Base-by-base conservation (phyloP, 257 asterid genomes). In the Leonotis leonurus region DNA sequence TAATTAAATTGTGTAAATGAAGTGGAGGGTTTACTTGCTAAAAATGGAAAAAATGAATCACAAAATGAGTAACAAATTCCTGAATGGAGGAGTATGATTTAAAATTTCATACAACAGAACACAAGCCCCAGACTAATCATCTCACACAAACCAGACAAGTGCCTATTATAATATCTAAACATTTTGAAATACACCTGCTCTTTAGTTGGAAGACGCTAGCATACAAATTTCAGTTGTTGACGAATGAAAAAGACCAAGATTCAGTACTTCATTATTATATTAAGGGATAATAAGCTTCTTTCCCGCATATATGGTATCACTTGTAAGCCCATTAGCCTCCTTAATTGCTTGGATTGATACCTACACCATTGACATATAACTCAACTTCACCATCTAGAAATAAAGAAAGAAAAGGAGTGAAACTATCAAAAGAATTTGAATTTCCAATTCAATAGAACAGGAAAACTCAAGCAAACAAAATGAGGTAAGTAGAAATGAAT, bases 271-370 rank as follows among this genome's bases (percentile, higher is more conserved):
- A 2, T 13, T 32, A 57, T 29, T 4, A 4, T 45, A 12, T 33
- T 29, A 68, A 5, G 79, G 79, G 39, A 74, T 70, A 21, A 59
- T 45, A 51, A 74, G 75, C 59, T 74, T 74, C 61, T 74, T 69
- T 25, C 75, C 75, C 20, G 73, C 79, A 51, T 69, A 74, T 40
- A 74, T 69, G 45, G 73, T 69, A 54, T 74, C 73, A 60, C 73
- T 74, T 45, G 61, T 25, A 52, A 74, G 79, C 36, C 69, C 75
- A 33, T 74, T 74, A 30, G 75, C 79, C 26, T 74, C 75, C 72
- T 73, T 73, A 61, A 77, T 77, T 36, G 56, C 79, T 20, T 70
- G 77, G 64, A 73, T 66, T 14, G 79, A 70, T 13, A 77, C 78
- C 76, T 73, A 51, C 30, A 45, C 54, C 40, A 62, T 32, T 51